phyloP scores from a whole-genome alignment of 345 rosid species.

The Psidium friedrichsthalianum region DNA sequence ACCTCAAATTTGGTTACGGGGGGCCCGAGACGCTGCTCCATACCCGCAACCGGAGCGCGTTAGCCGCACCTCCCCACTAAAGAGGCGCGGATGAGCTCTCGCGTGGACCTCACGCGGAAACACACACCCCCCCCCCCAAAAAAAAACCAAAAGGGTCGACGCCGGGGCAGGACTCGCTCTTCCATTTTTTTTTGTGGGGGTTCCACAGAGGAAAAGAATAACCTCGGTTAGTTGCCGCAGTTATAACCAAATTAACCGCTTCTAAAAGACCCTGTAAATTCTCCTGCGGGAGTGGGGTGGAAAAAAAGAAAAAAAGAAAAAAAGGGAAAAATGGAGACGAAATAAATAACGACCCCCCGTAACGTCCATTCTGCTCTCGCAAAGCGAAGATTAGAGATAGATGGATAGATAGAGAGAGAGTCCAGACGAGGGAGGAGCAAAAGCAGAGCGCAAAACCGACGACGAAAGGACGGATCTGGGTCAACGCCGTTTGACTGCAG shows the following conservation, averaged over 20 bases:
- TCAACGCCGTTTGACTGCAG: conserved; percentile 10
- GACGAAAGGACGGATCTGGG: conserved; percentile 11
- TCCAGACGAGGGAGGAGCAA: no score
- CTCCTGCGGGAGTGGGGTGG: not conserved
- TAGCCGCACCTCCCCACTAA: not conserved
- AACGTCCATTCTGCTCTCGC: not conserved
- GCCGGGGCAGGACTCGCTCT: not conserved
- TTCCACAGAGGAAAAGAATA: not conserved
- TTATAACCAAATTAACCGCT: not conserved
- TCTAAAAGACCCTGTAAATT: not conserved
- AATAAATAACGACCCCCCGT: not conserved
- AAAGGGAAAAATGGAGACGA: not conserved
- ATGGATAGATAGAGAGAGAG: not conserved
- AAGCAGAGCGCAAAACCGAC: not conserved
- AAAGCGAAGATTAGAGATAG: not conserved
- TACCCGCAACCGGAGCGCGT: not conserved
- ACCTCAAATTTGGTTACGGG: not conserved
- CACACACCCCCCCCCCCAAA: no score
- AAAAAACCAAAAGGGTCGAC: no score
- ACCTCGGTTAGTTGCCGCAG: not conserved
- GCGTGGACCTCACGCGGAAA: not conserved
- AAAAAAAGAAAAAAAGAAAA: not conserved
- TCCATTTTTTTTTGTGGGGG: no score
- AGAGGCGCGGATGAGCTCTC: not conserved
- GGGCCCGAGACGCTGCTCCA: not conserved